Percentiles rank a stretch among this genome's conserved stretches.
These are phyloP conservation scores for Corylus avellana DNA, from an alignment of 306 rosid genomes.

Conservation along the genomic window DNA sequence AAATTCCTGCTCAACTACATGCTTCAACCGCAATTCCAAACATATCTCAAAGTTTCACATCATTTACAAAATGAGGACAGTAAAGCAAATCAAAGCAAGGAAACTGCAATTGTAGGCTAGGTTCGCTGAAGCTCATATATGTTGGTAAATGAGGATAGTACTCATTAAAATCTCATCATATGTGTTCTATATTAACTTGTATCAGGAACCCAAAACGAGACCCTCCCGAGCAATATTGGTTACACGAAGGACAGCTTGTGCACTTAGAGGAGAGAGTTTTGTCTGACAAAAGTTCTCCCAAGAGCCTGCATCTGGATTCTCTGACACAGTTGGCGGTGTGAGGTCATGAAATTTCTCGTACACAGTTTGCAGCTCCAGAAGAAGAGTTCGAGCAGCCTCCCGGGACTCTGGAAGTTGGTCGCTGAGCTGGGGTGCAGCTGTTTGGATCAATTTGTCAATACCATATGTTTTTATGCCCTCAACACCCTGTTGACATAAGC, in stretches of 20 bases:
- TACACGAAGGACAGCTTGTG: conserved; percentile 95
- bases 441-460: conserved; percentile 85
- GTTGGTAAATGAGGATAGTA: conserved; percentile 16
- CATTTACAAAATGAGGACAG: conserved; percentile 61
- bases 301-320: conserved; percentile 51
- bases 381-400: conserved; percentile 90
- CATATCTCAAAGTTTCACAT: conserved; percentile 52
- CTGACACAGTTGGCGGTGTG: conserved; percentile 38
- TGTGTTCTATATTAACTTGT: conserved; percentile 21
- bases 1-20: conserved; percentile 49
- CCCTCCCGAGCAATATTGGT: conserved; percentile 73
- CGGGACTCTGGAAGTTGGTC: conserved; percentile 97
- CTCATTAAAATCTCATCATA: conserved; percentile 22
- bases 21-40: conserved; percentile 51
- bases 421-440: conserved; percentile 89
- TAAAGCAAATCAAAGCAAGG: conserved; percentile 49
- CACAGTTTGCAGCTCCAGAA: conserved; percentile 80
- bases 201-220: conserved; percentile 68
- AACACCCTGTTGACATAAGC: conserved; percentile 60
- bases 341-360: conserved; percentile 57
- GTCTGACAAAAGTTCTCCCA: conserved; percentile 93
- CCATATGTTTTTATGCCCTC: conserved; percentile 88
- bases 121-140: conserved; percentile 39
- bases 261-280: conserved; percentile 86
- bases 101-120: conserved; percentile 37